Evolutionary conservation across 768 basidiomycete genomes (phyloP), one percentile per base, ranked within the genome.

Genomic region (Coprinopsis sp.): DNA sequence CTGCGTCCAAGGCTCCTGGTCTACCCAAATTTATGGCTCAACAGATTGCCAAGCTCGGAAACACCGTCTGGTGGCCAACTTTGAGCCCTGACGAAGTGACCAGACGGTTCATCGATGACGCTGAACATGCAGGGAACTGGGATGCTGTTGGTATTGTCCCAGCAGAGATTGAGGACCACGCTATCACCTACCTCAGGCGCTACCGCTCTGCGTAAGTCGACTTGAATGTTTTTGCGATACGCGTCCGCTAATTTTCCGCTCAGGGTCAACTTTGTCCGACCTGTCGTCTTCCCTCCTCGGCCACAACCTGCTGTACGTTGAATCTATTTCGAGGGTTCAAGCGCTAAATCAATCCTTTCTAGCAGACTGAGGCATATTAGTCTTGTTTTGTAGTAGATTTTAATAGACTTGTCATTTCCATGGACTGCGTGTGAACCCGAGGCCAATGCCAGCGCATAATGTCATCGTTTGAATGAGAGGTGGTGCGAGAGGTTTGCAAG

Each of bases 31-130:
- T 69, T 12, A 57, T 91, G 46, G 89, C 92, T 30, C 66, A 76
- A 25, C 58, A 74, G 6, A 64, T 90, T 30, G 76, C 92, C 3
- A 80, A 72, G 54, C 64, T 74, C 38, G 73, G 76, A n/a, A 68
- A 87, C 80, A 60, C 64, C 55, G 50, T 74, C 66, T 99, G 92
- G 93, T 98, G 94, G 93, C 93, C 94, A 11, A 76, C 87, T 29
- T 73, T 96, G 40, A 82, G 78, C 61, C 90, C 92, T 1, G 95
- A 99, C 62, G 93, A 96, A 64, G 84, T 99, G 18, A 77, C 79
- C 58, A 75, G 96, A 58, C 79, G 91, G 50, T 96, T 80, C 63
- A 79, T 97, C 54, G 77, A 92, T 67, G 94, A 98, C 64, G 71
- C 71, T 29, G 76, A 82, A 47, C 77, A 72, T 48, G 74, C 71